These are phyloP conservation scores for Metschnikowia aberdeeniae DNA, from an alignment of 805 yeast species.

Conservation along the genomic window DNA sequence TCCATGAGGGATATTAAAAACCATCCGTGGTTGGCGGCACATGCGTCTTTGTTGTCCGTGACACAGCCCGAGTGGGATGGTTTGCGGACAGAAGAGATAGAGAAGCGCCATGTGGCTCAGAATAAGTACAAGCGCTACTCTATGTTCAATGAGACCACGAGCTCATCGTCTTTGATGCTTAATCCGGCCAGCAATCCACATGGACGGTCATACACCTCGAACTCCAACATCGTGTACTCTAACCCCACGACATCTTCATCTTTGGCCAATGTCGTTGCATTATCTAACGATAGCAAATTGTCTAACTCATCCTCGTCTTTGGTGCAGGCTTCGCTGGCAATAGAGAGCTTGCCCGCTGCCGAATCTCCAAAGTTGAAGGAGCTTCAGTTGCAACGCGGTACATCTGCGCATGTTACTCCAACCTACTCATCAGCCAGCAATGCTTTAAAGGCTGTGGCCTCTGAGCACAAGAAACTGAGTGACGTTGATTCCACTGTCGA, in stretches of 20 bases:
- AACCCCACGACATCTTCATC: slow-evolving; percentile 65
- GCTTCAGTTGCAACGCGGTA: slow-evolving; percentile 18
- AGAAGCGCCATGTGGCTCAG: slow-evolving; percentile 11
- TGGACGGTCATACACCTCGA: slow-evolving; percentile 35
- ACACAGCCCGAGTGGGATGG: slow-evolving; percentile 91
- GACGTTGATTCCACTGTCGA: slow-evolving; percentile 5
- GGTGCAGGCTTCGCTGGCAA: slow-evolving; percentile 1
- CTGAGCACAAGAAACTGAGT: slow-evolving; percentile 43
- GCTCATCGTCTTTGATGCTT: slow-evolving; percentile 31
- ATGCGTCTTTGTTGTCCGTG: slow-evolving; percentile 74
- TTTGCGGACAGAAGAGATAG: slow-evolving; percentile 33
- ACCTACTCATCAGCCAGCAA: slow-evolving; percentile 54
- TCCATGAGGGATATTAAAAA: slow-evolving; percentile 63
- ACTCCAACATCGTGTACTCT: slow-evolving; percentile 37
- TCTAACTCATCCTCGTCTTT: slow-evolving; percentile 22
- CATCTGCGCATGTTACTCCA: slow-evolving; percentile 29
- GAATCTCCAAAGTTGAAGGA: slow-evolving; percentile 7
- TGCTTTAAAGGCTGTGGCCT: slow-evolving; percentile 71
- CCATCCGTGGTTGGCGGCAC: slow-evolving; percentile 88
- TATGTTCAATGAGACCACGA: slow-evolving; percentile 40
- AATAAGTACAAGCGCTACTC: slow-evolving; percentile 42
- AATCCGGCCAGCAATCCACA: slow-evolving; percentile 24
- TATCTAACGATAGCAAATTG: slow-evolving; percentile 24
- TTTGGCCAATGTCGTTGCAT: slow-evolving; percentile 48
- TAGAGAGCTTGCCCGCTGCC: slow-evolving; percentile 1